Evolutionary conservation across 2,329 filamentous ascomycete species (phyloP).

Genomic region (Penicillium psychrosexuale): DNA sequence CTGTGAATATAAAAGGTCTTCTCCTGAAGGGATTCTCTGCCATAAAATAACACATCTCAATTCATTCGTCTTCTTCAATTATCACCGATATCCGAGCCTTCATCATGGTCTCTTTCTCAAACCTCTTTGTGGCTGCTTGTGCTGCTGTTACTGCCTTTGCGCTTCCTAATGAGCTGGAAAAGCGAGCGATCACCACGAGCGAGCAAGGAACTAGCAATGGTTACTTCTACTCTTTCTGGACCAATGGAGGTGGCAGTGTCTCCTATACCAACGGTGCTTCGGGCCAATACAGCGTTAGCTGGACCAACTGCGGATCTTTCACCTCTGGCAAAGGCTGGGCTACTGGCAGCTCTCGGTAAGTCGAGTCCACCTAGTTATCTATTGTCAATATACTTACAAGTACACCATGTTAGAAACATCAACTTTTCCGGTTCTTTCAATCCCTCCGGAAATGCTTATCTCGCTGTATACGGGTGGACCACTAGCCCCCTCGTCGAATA

Average conservation of each 20-base stretch:
- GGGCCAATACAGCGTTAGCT: constrained; percentile 48
- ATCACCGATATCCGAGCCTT: background rate
- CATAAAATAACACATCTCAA: background rate
- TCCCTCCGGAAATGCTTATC: constrained; percentile 34
- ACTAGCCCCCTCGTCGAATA: constrained; percentile 37
- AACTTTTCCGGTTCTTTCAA: constrained; percentile 31
- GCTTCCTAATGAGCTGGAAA: constrained; percentile 21
- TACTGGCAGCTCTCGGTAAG: constrained; percentile 51
- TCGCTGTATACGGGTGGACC: constrained; percentile 44
- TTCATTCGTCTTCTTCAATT: background rate
- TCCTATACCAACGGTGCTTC: constrained; percentile 47
- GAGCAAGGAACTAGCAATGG: constrained; percentile 40
- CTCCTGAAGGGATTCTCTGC: background rate
- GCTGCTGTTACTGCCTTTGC: constrained; percentile 23
- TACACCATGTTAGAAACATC: constrained; percentile 18
- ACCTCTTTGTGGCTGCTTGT: constrained; percentile 23
- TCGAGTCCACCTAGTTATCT: background rate
- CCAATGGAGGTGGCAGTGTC: constrained; percentile 44
- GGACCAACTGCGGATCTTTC: constrained; percentile 52
- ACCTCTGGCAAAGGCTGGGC: constrained; percentile 60
- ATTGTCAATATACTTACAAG: background rate
- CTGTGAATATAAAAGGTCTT: constrained; percentile 1
- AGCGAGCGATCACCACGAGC: constrained; percentile 23
- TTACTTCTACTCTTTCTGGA: constrained; percentile 53
- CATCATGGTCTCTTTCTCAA: constrained; percentile 30